A percentile compares a stretch with the other conserved stretches of the same genome.
These are phyloP conservation scores for Hypoxylon rubiginosum DNA, from an alignment of 2,329 filamentous ascomycete genomes.

Conservation along the genomic window DNA sequence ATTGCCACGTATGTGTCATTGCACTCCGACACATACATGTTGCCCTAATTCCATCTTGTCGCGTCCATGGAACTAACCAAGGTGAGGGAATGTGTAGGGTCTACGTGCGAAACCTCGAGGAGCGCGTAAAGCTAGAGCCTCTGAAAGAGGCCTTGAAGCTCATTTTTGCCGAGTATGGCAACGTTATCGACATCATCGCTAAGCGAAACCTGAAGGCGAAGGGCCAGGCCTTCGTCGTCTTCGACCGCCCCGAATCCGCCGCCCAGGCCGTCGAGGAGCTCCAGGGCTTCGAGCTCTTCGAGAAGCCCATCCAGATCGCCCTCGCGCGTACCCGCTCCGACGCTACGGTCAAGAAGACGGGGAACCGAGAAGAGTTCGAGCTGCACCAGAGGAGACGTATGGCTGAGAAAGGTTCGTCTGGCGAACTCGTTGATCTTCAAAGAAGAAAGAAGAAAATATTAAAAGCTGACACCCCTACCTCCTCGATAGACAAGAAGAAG, in stretches of 20 bases:
- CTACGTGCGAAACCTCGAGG: conserved; percentile 88
- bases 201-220: conserved; percentile 93
- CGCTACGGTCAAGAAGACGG: conserved; percentile 81
- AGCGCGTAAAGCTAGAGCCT: conserved; percentile 85
- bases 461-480: not conserved
- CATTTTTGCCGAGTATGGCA: conserved; percentile 91
- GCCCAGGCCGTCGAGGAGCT: conserved; percentile 86
- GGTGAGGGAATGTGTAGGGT: conserved; percentile 60
- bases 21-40: conserved; percentile 72
- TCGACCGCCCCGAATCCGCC: conserved; percentile 84
- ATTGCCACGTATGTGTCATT: conserved; percentile 81
- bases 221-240: conserved; percentile 96
- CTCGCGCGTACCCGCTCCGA: conserved; percentile 88
- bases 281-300: conserved; percentile 93
- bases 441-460: not conserved
- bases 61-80: conserved; percentile 40
- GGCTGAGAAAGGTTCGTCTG: conserved; percentile 83
- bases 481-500: conserved; percentile 75
- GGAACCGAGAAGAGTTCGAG: conserved; percentile 86
- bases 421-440: not conserved
- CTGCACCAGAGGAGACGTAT: conserved; percentile 85
- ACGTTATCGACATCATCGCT: conserved; percentile 84
- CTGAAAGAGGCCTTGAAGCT: conserved; percentile 79
- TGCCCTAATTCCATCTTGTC: conserved; percentile 32
- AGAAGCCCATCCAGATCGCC: conserved; percentile 88